Evolutionary conservation across 495 filamentous ascomycete genomes (phyloP).

Genomic region (Lasiosphaeria hispida): DNA sequence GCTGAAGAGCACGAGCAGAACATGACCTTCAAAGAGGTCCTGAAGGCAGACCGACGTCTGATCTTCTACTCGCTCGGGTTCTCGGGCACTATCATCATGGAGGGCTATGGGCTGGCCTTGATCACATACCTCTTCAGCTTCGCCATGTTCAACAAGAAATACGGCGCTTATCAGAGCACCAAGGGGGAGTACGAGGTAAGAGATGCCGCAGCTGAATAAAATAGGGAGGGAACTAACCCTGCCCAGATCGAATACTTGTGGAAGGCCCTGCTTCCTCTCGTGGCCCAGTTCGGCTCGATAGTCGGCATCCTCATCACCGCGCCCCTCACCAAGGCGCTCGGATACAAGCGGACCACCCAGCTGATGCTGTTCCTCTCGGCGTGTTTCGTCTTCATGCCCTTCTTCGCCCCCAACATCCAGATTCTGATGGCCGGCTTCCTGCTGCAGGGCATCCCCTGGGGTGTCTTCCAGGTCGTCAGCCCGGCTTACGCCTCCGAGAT

Average conservation of each 20-base stretch:
- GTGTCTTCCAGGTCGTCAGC: conserved; percentile 55
- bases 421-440: conserved; percentile 64
- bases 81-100: conserved; percentile 35
- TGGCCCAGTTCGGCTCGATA: conserved; percentile 42
- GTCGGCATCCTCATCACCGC: conserved; percentile 64
- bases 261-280: conserved; percentile 39
- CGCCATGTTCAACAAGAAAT: conserved; percentile 55
- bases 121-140: conserved; percentile 42
- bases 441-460: conserved; percentile 72
- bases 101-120: conserved; percentile 38
- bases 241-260: conserved; percentile 47
- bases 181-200: conserved; percentile 45
- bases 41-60: conserved; percentile 21
- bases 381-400: conserved; percentile 53
- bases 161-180: conserved; percentile 48
- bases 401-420: conserved; percentile 61
- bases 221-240: background rate
- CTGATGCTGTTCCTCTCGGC: conserved; percentile 44
- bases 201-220: background rate
- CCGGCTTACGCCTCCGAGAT: conserved; percentile 61
- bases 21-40: conserved; percentile 24
- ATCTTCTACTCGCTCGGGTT: conserved; percentile 31
- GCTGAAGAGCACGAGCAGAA: conserved; percentile 16
- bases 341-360: conserved; percentile 56
- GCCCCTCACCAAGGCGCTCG: conserved; percentile 58